These are phyloP conservation scores for Termitomyces sp. DNA, from an alignment of 768 basidiomycete species.

Conservation along the genomic window DNA sequence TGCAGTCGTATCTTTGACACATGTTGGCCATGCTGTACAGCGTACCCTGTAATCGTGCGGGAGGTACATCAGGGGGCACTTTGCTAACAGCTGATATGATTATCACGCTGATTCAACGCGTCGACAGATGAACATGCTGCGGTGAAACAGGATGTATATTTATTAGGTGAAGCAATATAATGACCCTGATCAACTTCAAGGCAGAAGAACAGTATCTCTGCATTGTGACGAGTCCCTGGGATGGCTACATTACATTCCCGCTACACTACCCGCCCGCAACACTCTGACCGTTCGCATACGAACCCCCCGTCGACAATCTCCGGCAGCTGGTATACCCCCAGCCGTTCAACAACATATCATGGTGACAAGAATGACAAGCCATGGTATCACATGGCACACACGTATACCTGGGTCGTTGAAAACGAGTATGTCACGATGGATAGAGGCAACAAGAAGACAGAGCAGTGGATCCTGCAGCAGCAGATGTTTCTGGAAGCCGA, in stretches of 20 bases:
- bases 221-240: neutral
- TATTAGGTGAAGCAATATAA: neutral
- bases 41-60: neutral
- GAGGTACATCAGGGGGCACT: neutral
- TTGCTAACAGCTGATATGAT: conserved; percentile 13
- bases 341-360: conserved; percentile 5
- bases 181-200: neutral
- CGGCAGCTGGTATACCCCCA: conserved; percentile 1
- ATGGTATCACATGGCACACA: conserved; percentile 40
- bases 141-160: conserved; percentile 11
- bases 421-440: conserved; percentile 44
- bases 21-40: conserved; percentile 12
- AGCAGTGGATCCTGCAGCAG: conserved; percentile 64
- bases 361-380: conserved; percentile 19
- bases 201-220: neutral
- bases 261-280: conserved; percentile 2
- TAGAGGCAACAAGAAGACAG: conserved; percentile 46
- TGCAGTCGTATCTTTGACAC: conserved; percentile 11
- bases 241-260: conserved; percentile 11
- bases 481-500: conserved; percentile 37
- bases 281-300: conserved; percentile 5
- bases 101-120: conserved; percentile 32
- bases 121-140: conserved; percentile 9
- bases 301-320: conserved; percentile 2
- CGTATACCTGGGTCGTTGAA: conserved; percentile 49